Percentiles rank a stretch among this genome's conserved stretches.
Conservation (phyloP, 2,329 filamentous ascomycete species). For the Achaetomium macrosporum region DNA sequence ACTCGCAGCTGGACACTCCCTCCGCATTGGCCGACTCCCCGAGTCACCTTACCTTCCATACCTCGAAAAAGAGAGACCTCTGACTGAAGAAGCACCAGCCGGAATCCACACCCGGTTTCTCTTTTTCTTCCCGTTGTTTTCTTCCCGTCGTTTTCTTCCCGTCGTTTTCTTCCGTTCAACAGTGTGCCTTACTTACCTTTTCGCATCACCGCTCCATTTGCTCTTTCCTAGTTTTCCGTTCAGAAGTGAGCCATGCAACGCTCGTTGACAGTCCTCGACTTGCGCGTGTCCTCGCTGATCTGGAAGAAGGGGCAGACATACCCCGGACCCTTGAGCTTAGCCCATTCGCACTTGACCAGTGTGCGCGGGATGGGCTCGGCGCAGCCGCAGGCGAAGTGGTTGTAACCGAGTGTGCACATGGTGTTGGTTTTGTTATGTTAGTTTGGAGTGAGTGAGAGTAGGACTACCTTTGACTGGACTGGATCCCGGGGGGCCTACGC, state of each 20-base stretch:
- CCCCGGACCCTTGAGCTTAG: conserved; percentile 5
- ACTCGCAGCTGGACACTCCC: neutral
- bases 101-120: neutral
- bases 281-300: conserved; percentile 4
- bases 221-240: too few relatives aligned
- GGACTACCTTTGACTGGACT: neutral
- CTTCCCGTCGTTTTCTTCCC: neutral
- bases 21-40: too few relatives aligned
- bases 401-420: conserved; percentile 15
- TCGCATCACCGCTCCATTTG: neutral
- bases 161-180: neutral
- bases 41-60: neutral
- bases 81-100: neutral
- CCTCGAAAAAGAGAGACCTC: neutral
- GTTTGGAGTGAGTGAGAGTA: too few relatives aligned
- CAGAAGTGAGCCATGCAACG: conserved; percentile 8
- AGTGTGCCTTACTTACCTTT: too few relatives aligned
- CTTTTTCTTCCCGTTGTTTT: neutral
- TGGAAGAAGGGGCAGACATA: conserved; percentile 11
- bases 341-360: conserved; percentile 8
- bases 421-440: neutral
- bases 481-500: neutral
- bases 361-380: neutral
- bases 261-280: neutral
- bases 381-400: conserved; percentile 15